Percentiles rank a stretch among this genome's conserved stretches.
These are phyloP conservation scores for Claviceps citrina DNA, from an alignment of 2,329 filamentous ascomycete species.

Conservation along the genomic window DNA sequence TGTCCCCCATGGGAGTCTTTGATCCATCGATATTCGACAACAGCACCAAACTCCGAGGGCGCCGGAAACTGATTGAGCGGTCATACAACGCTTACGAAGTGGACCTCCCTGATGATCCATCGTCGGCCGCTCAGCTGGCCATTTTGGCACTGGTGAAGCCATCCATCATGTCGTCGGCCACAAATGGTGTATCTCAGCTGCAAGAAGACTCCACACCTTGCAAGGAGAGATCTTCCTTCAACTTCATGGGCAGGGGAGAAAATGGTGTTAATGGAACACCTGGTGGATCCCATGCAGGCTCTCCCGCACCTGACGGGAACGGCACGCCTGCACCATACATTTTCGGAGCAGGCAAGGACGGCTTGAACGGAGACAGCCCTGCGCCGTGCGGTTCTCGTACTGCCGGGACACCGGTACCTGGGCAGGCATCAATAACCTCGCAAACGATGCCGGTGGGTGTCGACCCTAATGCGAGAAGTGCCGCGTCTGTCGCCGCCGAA, in stretches of 20 bases:
- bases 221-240: slow-evolving; percentile 52
- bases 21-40: slow-evolving; percentile 79
- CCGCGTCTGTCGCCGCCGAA: slow-evolving; percentile 44
- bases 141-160: slow-evolving; percentile 46
- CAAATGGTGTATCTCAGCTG: slow-evolving; percentile 28
- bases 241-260: slow-evolving; percentile 49
- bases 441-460: slow-evolving; percentile 27
- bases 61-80: slow-evolving; percentile 67
- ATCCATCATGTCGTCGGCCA: slow-evolving; percentile 29
- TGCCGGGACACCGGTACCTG: slow-evolving; percentile 28
- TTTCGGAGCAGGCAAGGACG: slow-evolving; percentile 35
- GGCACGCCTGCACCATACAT: slow-evolving; percentile 49
- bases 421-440: slow-evolving; percentile 15
- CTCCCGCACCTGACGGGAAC: slow-evolving; percentile 59
- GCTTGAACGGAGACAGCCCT: slow-evolving; percentile 33
- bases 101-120: slow-evolving; percentile 72
- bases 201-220: slow-evolving; percentile 42
- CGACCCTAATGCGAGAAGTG: slow-evolving; percentile 34
- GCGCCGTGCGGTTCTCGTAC: slow-evolving; percentile 37
- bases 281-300: slow-evolving; percentile 71
- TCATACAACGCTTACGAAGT: slow-evolving; percentile 91
- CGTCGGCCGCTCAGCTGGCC: slow-evolving; percentile 66
- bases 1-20: slow-evolving; percentile 93
- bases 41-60: slow-evolving; percentile 59
- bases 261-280: slow-evolving; percentile 64